phyloP scores from a whole-genome alignment of 495 filamentous ascomycete genomes.

The Hypoxylon lienhwacheense region DNA sequence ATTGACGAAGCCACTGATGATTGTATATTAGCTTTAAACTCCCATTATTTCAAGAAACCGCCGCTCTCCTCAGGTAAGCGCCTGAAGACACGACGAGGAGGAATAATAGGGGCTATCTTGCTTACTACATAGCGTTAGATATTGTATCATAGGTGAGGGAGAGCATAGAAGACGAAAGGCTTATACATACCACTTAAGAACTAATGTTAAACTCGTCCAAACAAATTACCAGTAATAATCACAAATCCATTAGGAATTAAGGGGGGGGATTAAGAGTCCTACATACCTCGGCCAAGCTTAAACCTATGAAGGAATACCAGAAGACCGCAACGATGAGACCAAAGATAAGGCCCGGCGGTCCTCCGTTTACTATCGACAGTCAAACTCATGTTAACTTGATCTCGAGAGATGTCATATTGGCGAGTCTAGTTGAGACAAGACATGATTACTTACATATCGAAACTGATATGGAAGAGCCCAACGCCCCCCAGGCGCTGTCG shows the following conservation, averaged over 20 bases:
- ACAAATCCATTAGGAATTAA: not conserved
- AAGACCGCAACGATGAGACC: conserved; percentile 53
- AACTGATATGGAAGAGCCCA: conserved; percentile 56
- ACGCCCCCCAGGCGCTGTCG: conserved; percentile 59
- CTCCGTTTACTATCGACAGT: conserved; percentile 53
- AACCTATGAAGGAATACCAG: conserved; percentile 50
- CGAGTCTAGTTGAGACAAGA: not conserved
- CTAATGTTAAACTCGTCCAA: conserved; percentile 1
- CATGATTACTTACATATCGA: conserved; percentile 52
- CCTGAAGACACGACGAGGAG: too few relatives aligned
- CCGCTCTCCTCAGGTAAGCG: too few relatives aligned
- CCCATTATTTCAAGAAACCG: too few relatives aligned
- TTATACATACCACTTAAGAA: too few relatives aligned
- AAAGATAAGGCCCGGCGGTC: conserved; percentile 59
- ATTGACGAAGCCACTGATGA: conserved; percentile 80
- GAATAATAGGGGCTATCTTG: too few relatives aligned
- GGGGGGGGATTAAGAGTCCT: not conserved
- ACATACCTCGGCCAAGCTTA: conserved; percentile 48
- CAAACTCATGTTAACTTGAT: conserved; percentile 6
- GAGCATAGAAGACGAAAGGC: too few relatives aligned
- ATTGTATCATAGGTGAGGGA: too few relatives aligned
- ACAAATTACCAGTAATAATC: not conserved
- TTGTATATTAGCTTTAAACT: too few relatives aligned
- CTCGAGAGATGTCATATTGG: not conserved
- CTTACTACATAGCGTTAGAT: too few relatives aligned